Base-by-base conservation (phyloP, 1,284 basidiomycete genomes). In the Pseudozyma tsukubaensis region DNA sequence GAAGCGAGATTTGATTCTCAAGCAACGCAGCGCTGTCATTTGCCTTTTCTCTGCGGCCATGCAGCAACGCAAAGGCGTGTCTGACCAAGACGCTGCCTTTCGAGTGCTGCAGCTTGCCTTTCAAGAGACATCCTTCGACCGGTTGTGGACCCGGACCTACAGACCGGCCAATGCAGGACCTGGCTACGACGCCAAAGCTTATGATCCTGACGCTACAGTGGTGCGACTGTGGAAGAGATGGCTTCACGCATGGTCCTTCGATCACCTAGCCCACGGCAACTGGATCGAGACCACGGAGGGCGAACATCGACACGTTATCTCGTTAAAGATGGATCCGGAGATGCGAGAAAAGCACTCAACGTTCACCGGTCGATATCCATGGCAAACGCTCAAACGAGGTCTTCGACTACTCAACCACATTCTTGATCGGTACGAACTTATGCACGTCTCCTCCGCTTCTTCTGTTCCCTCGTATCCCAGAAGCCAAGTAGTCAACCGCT, bases 191-290 rank as follows among this genome's bases (percentile, higher is more conserved):
- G n/a, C 14, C 9, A 39, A 57, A 7, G 55, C 24, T 0, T 61
- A 40, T 39, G 47, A 68, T 21, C 44, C 59, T 0, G 44, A 45
- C 4, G 52, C 29, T 2, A 61, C 45, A 6, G 40, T 57, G 4
- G 16, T 45, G 11, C 52, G 72, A 9, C 37, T 75, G 13, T 75
- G 72, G 72, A 71, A 60, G 60, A 56, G 67, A 16, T 75, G 63
- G 59, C 32, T 71, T 4, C 50, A 53, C 5, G 52, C 67, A 1
- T 75, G 72, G 72, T 58, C 50, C 10, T 10, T 13, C 9, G 68
- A 71, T 24, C 21, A 50, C 9, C 12, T 47, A 29, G 14, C 40
- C 3, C 47, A 59, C 18, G 48, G 60, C 21, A 32, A 10, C 11
- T 19, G 13, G 52, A 29, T 5, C 13, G 39, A 11, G 10, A 18